phyloP scores from a whole-genome alignment of 306 rosid species.

The Fragaria iinumae region DNA sequence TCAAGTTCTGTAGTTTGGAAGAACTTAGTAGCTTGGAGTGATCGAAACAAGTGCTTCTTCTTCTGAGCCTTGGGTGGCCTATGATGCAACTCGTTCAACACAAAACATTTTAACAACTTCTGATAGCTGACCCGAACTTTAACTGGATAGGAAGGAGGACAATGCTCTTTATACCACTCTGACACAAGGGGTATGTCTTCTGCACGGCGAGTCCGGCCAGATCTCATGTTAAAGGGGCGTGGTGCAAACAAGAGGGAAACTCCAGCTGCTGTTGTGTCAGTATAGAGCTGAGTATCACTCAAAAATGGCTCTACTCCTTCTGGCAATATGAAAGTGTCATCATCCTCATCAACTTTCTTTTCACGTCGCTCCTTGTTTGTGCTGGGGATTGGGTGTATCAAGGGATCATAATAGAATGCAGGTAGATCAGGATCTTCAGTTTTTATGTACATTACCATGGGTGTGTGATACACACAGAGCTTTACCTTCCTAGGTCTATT shows the following conservation, averaged over 20 bases:
- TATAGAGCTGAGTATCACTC: constrained; percentile 81
- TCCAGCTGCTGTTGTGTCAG: constrained; percentile 98
- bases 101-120: constrained; percentile 89
- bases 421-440: constrained; percentile 98
- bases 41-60: constrained; percentile 89
- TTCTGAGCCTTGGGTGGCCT: constrained; percentile 99
- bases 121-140: constrained; percentile 98
- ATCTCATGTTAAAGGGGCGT: constrained; percentile 98
- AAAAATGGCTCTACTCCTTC: constrained; percentile 92
- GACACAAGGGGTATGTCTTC: constrained; percentile 98
- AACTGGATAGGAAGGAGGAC: constrained; percentile 97
- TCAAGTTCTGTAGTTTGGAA: constrained; percentile 99
- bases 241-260: constrained; percentile 93
- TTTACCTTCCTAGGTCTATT: constrained; percentile 97
- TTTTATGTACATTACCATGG: constrained; percentile 95
- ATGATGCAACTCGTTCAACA: constrained; percentile 95
- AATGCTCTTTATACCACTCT: constrained; percentile 98
- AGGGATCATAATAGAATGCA: constrained; percentile 96
- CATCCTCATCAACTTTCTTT: constrained; percentile 72
- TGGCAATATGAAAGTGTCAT: constrained; percentile 75
- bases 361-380: constrained; percentile 82
- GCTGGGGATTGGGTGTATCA: constrained; percentile 97
- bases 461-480: constrained; percentile 92
- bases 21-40: constrained; percentile 96
- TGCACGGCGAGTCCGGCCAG: constrained; percentile 93